Conservation (phyloP, 805 yeast species). For the Schwanniomyces yamadae region DNA sequence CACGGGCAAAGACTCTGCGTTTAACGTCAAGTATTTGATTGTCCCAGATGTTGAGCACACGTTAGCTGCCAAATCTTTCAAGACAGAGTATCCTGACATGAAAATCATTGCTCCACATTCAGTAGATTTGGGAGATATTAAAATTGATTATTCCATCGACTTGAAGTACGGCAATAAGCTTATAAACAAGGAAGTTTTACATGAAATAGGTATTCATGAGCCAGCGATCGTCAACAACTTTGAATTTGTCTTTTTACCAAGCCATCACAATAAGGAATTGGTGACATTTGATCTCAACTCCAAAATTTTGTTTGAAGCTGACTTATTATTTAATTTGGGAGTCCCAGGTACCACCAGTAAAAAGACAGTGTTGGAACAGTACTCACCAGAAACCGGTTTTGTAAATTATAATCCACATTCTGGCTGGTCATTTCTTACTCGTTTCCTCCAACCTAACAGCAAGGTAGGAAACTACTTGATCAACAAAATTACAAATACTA, state of each 20-base stretch:
- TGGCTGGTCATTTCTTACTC: slow-evolving; percentile 43
- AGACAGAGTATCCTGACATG: slow-evolving; percentile 47
- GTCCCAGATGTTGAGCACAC: slow-evolving; percentile 68
- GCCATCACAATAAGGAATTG: slow-evolving; percentile 59
- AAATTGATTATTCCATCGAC: slow-evolving; percentile 42
- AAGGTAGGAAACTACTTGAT: slow-evolving; percentile 31
- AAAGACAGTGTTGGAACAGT: slow-evolving; percentile 37
- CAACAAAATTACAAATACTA: slow-evolving; percentile 18
- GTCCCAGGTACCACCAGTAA: slow-evolving; percentile 28
- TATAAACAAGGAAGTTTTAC: slow-evolving; percentile 20
- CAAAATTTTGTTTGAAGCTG: slow-evolving; percentile 57
- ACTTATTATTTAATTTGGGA: slow-evolving; percentile 59
- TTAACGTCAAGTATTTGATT: slow-evolving; percentile 48
- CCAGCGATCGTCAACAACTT: slow-evolving; percentile 40
- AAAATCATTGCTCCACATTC: slow-evolving; percentile 55
- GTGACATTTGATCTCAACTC: slow-evolving; percentile 47
- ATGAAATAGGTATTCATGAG: slow-evolving; percentile 35
- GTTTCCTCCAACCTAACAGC: slow-evolving; percentile 42
- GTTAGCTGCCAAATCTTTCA: slow-evolving; percentile 56
- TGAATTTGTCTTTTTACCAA: slow-evolving; percentile 57
- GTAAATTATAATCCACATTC: slow-evolving; percentile 37
- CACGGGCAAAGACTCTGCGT: slow-evolving; percentile 28
- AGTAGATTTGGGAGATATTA: slow-evolving; percentile 29
- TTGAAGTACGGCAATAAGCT: slow-evolving; percentile 33
- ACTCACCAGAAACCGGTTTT: slow-evolving; percentile 40